Conservation (phyloP, 2,329 filamentous ascomycete genomes). For the Pyrenophora seminiperda region DNA sequence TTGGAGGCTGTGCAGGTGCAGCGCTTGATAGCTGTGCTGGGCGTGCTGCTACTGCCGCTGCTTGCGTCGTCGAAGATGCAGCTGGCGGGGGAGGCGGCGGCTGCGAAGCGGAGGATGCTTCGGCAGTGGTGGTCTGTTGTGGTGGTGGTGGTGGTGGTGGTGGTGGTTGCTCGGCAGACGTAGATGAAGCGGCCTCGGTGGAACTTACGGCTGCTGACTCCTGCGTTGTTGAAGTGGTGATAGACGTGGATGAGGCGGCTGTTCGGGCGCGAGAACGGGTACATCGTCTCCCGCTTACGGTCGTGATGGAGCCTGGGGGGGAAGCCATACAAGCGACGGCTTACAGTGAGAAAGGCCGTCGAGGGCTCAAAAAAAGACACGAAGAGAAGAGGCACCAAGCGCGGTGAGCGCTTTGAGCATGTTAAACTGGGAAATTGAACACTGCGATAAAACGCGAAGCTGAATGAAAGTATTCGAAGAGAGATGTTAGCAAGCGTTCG, state of each 20-base stretch:
- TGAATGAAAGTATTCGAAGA: slow-evolving; percentile 31
- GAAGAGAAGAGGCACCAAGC: slow-evolving; percentile 36
- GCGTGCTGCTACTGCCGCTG: slow-evolving; percentile 17
- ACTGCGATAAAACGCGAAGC: slow-evolving; percentile 29
- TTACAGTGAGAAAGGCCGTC: slow-evolving; percentile 40
- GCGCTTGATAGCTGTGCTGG: slow-evolving; percentile 17
- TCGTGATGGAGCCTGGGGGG: slow-evolving; percentile 45
- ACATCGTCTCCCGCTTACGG: slow-evolving; percentile 48
- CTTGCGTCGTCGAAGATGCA: slow-evolving; percentile 22
- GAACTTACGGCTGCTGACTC: slow-evolving; percentile 25
- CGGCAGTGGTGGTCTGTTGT: slow-evolving; percentile 28
- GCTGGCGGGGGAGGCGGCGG: slow-evolving; percentile 15
- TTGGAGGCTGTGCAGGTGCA: slow-evolving; percentile 24
- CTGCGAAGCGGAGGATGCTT: slow-evolving; percentile 21
- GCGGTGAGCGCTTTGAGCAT: slow-evolving; percentile 44
- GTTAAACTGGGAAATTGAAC: slow-evolving; percentile 40
- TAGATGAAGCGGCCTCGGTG: slow-evolving; percentile 27
- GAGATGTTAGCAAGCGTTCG: slow-evolving; percentile 33
- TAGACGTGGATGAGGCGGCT: slow-evolving; percentile 27
- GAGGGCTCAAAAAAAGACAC: slow-evolving; percentile 38
- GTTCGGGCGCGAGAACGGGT: slow-evolving; percentile 46
- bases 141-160: slow-evolving; percentile 30
- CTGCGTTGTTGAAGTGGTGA: slow-evolving; percentile 6
- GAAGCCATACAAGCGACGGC: slow-evolving; percentile 46
- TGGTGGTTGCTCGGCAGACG: slow-evolving; percentile 25